These are phyloP conservation scores for Fusarium xyrophilum DNA, from an alignment of 2,329 filamentous ascomycete species.

Conservation along the genomic window DNA sequence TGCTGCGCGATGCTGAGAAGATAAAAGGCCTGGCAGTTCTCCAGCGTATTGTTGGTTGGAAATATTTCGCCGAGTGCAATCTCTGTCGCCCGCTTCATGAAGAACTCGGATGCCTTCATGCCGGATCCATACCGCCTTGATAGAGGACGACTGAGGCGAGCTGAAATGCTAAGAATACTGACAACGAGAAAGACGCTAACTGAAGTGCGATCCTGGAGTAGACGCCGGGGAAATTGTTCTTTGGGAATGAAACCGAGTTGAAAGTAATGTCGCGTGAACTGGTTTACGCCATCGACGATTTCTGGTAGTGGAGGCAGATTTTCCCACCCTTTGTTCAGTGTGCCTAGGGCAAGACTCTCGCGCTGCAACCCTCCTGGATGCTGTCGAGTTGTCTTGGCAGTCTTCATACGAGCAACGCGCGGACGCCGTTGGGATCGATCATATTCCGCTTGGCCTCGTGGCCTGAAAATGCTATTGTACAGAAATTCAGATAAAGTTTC, in stretches of 20 bases:
- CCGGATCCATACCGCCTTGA: slow-evolving; percentile 58
- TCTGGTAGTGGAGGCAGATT: slow-evolving; percentile 57
- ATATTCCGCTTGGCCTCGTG: slow-evolving; percentile 59
- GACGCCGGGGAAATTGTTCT: slow-evolving; percentile 55
- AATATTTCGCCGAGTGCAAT: slow-evolving; percentile 60
- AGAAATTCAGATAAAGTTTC: slow-evolving; percentile 1
- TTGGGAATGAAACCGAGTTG: slow-evolving; percentile 67
- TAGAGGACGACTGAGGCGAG: slow-evolving; percentile 59
- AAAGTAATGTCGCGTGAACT: slow-evolving; percentile 63
- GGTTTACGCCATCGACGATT: slow-evolving; percentile 60
- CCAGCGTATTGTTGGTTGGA: slow-evolving; percentile 54
- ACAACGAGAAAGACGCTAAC: slow-evolving; percentile 63
- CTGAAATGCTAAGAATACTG: slow-evolving; percentile 63
- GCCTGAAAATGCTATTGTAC: slow-evolving; percentile 55
- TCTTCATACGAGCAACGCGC: slow-evolving; percentile 53
- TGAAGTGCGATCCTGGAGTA: slow-evolving; percentile 56
- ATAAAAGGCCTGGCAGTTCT: slow-evolving; percentile 65
- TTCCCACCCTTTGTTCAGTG: slow-evolving; percentile 54
- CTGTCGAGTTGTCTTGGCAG: slow-evolving; percentile 54
- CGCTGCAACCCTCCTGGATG: slow-evolving; percentile 49
- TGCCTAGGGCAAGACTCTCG: slow-evolving; percentile 40
- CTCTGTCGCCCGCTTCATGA: slow-evolving; percentile 58
- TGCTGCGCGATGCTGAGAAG: slow-evolving; percentile 66
- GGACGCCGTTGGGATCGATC: slow-evolving; percentile 64
- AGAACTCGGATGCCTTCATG: slow-evolving; percentile 59